Percentiles rank a stretch among this genome's conserved stretches.
These are phyloP conservation scores for Fusarium lyarnte DNA, from an alignment of 2,329 filamentous ascomycete genomes.

Conservation along the genomic window DNA sequence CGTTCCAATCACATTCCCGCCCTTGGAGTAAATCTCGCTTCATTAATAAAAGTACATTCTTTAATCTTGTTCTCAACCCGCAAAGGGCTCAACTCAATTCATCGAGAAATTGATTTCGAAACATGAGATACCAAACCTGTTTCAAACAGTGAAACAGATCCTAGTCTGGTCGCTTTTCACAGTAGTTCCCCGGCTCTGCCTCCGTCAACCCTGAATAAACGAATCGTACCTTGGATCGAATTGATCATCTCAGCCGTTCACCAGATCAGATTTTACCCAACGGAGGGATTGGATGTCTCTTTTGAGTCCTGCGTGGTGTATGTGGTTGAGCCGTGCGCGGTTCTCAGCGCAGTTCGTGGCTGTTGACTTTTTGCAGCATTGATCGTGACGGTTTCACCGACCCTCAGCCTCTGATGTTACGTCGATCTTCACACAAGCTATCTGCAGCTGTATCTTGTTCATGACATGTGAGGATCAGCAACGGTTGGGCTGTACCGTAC, in stretches of 20 bases:
- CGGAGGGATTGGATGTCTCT: background rate
- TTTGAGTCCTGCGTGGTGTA: constrained; percentile 9
- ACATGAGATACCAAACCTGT: constrained; percentile 9
- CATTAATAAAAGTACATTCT: background rate
- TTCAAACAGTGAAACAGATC: constrained; percentile 24
- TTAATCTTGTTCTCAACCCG: background rate
- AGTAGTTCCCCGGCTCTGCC: background rate
- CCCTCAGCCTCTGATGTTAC: background rate
- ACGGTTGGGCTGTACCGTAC: background rate
- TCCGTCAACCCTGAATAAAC: constrained; percentile 1
- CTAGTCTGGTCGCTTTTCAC: background rate
- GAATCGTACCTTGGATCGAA: background rate
- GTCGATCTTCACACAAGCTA: background rate
- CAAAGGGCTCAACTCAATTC: background rate
- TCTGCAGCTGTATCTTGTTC: background rate
- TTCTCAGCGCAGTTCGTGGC: constrained; percentile 7
- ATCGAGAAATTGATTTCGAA: constrained; percentile 2
- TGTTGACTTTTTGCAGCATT: constrained; percentile 6
- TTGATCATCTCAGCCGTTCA: background rate
- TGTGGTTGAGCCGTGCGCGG: constrained; percentile 10
- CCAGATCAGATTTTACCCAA: background rate
- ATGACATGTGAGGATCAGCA: constrained; percentile 7
- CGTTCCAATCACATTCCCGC: constrained; percentile 5
- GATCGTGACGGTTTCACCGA: background rate
- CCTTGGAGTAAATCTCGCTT: background rate